Conservation (phyloP, 2,329 filamentous ascomycete species). For the Cadophora malorum region DNA sequence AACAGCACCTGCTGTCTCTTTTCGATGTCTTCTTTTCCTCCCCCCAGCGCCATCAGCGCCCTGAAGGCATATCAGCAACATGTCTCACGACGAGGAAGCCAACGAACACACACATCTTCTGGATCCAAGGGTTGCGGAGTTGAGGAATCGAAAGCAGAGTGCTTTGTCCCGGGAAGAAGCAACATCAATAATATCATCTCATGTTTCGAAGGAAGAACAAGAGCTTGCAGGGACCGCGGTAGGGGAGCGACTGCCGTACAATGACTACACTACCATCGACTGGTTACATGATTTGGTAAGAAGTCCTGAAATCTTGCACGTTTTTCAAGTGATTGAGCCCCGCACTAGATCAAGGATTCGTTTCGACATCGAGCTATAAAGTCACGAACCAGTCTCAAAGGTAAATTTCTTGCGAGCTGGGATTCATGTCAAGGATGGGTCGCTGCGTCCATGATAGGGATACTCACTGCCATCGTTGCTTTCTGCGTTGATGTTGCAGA, state of each 20-base stretch:
- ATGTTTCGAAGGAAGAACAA: constrained; percentile 56
- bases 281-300: constrained; percentile 64
- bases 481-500: constrained; percentile 61
- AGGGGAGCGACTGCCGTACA: constrained; percentile 63
- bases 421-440: constrained; percentile 62
- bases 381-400: constrained; percentile 50
- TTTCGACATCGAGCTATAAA: constrained; percentile 57
- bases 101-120: constrained; percentile 37
- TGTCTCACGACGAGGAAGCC: constrained; percentile 36
- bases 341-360: constrained; percentile 59
- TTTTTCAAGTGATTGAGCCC: constrained; percentile 8
- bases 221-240: constrained; percentile 53
- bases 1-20: not conserved
- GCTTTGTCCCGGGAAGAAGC: constrained; percentile 25
- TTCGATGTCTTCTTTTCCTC: not conserved
- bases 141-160: constrained; percentile 24
- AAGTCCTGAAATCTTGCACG: not conserved
- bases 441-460: constrained; percentile 58
- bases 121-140: constrained; percentile 26
- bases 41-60: not conserved
- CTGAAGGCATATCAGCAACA: not conserved
- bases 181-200: constrained; percentile 36
- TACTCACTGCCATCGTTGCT: constrained; percentile 60
- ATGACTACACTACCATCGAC: constrained; percentile 67
- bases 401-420: constrained; percentile 49